Evolutionary conservation across 768 basidiomycete genomes (phyloP).

Genomic region (Lactarius psammicola): DNA sequence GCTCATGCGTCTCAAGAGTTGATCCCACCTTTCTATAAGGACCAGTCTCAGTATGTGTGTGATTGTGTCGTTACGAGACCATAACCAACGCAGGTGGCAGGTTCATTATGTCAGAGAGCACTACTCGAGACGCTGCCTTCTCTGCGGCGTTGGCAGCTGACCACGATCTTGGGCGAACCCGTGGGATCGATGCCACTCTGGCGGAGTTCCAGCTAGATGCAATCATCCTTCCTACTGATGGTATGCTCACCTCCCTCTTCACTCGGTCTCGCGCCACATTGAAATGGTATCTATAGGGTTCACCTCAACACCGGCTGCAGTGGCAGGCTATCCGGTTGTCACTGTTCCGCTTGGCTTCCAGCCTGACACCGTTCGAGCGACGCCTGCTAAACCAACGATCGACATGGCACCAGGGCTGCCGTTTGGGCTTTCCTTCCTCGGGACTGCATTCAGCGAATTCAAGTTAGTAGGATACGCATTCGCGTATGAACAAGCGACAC

Average conservation of each 20-base stretch:
- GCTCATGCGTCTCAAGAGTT: conserved; percentile 52
- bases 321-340: conserved; percentile 32
- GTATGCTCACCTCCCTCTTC: conserved; percentile 25
- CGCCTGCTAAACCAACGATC: conserved; percentile 23
- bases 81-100: conserved; percentile 15
- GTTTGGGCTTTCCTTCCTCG: conserved; percentile 32
- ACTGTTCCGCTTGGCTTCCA: conserved; percentile 33
- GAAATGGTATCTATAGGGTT: conserved; percentile 26
- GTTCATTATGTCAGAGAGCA: conserved; percentile 34
- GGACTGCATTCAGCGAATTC: conserved; percentile 33
- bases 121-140: conserved; percentile 34
- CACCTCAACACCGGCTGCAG: conserved; percentile 25
- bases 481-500: conserved; percentile 36
- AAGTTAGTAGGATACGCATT: conserved; percentile 32
- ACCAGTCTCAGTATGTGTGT: conserved; percentile 38
- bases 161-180: conserved; percentile 35
- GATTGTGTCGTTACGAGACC: neutral
- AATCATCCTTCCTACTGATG: conserved; percentile 36
- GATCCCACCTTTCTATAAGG: conserved; percentile 37
- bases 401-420: conserved; percentile 31
- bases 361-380: conserved; percentile 29
- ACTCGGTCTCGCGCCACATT: no score
- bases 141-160: conserved; percentile 35
- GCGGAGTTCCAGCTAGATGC: conserved; percentile 37
- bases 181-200: conserved; percentile 39